phyloP scores from a whole-genome alignment of 306 rosid species.

The Glycine latifolia region DNA sequence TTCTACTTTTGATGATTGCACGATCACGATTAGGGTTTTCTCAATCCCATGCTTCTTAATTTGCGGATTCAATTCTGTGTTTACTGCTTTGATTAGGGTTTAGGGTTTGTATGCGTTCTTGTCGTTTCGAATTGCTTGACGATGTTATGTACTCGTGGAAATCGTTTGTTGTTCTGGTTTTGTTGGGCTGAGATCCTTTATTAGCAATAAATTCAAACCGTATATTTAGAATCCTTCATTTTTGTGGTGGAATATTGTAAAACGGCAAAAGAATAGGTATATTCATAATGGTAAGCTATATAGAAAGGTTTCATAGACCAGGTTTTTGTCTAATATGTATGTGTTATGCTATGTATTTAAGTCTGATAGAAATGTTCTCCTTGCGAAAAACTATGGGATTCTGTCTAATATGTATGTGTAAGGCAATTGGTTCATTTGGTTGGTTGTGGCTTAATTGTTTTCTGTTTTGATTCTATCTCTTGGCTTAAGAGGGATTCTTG shows the following conservation, averaged over 20 bases:
- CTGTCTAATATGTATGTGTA: neutral
- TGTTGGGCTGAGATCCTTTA: too few species aligned
- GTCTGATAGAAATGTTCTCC: neutral
- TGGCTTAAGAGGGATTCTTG: neutral
- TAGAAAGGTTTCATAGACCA: neutral
- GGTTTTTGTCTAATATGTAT: neutral
- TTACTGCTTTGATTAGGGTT: neutral
- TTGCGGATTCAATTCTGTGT: neutral
- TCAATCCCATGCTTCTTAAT: neutral
- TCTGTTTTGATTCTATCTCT: neutral
- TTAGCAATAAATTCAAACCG: conserved; percentile 1
- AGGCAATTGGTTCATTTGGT: neutral
- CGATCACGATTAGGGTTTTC: conserved; percentile 9
- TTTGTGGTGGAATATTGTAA: neutral
- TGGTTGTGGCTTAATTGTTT: neutral
- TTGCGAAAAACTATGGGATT: conserved; percentile 8
- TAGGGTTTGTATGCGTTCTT: neutral
- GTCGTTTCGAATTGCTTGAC: neutral
- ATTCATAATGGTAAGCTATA: conserved; percentile 6
- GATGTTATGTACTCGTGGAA: neutral
- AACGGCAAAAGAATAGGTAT: neutral
- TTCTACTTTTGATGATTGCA: neutral
- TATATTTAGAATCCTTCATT: neutral
- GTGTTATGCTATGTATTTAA: neutral
- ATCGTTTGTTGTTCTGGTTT: too few species aligned